Evolutionary conservation across 2,329 filamentous ascomycete species (phyloP).

Genomic region (Sarocladium brachiariae): DNA sequence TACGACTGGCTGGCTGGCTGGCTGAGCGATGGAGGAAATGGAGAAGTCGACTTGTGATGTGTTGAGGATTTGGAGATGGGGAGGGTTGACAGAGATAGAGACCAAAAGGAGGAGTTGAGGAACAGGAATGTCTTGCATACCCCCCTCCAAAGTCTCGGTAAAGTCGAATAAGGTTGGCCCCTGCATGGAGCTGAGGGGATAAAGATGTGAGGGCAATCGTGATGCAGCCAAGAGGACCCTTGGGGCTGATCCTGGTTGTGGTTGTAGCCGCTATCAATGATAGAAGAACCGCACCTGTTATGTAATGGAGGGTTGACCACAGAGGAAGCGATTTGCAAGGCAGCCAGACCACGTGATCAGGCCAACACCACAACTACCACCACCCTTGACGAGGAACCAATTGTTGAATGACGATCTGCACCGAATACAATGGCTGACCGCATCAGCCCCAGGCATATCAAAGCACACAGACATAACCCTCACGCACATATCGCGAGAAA

Average conservation of each 20-base stretch:
- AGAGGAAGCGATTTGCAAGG: background rate
- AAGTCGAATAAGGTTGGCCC: slow-evolving; percentile 1
- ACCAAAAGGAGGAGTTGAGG: background rate
- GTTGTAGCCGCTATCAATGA: no score
- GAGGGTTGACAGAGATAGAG: background rate
- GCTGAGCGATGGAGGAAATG: no score
- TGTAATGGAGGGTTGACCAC: no score
- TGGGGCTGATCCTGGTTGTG: background rate
- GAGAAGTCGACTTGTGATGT: no score
- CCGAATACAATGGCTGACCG: background rate
- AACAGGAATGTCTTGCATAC: background rate
- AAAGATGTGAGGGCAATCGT: background rate
- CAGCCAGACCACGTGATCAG: background rate
- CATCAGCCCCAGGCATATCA: background rate
- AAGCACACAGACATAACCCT: background rate
- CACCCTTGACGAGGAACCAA: no score
- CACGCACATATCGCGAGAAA: background rate
- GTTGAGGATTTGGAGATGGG: no score
- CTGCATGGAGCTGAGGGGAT: slow-evolving; percentile 3
- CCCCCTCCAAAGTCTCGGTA: background rate
- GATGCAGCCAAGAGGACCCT: slow-evolving; percentile 9
- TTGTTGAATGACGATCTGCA: slow-evolving; percentile 2
- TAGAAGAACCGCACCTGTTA: no score
- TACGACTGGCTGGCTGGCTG: no score
- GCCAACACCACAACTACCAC: background rate